Evolutionary conservation across 352 stramenopile genomes (phyloP), one percentile per base, ranked within the genome.

Genomic region (Pythium chondricola): DNA sequence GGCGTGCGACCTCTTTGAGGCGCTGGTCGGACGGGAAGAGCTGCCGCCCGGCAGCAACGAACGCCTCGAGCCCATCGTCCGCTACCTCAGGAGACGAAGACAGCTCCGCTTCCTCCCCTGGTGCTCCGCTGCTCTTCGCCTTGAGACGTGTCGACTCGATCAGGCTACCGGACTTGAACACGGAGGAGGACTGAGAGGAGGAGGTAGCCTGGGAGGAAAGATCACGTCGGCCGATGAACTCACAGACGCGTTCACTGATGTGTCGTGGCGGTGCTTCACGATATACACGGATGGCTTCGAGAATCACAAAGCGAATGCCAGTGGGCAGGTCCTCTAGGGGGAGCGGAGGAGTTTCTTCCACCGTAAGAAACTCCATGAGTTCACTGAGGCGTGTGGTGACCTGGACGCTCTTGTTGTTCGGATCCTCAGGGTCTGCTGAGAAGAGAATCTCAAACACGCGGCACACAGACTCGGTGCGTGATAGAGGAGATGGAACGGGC

Each of bases 1-100:
- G 43, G 2, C 83, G 78, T 10, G 75, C 76, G 11, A 90, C 83
- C 53, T 94, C 81, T 31, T 93, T 94, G 41, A 89, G 69, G 33
- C 83, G 69, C 47, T 88, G 83, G 25, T 94, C 80, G 0, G 21
- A 21, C 18, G 78, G 78, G 40, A 91, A 93, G 1, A 92, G 58
- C 0, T 60, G 69, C 25, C 87, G 79, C 22, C 71, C 85, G n/a
- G n/a, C n/a, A n/a, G n/a, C n/a, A n/a, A n/a, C n/a, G n/a, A n/a
- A n/a, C n/a, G n/a, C n/a, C n/a, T n/a, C n/a, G n/a, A n/a, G n/a
- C n/a, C n/a, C n/a, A n/a, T n/a, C n/a, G n/a, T n/a, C n/a, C n/a
- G n/a, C n/a, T n/a, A n/a, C n/a, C n/a, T n/a, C n/a, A n/a, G n/a
- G n/a, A n/a, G n/a, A n/a, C n/a, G n/a, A n/a, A n/a, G n/a, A n/a